phyloP scores from a whole-genome alignment of 2,329 filamentous ascomycete species.

The Pleomassaria siparia region DNA sequence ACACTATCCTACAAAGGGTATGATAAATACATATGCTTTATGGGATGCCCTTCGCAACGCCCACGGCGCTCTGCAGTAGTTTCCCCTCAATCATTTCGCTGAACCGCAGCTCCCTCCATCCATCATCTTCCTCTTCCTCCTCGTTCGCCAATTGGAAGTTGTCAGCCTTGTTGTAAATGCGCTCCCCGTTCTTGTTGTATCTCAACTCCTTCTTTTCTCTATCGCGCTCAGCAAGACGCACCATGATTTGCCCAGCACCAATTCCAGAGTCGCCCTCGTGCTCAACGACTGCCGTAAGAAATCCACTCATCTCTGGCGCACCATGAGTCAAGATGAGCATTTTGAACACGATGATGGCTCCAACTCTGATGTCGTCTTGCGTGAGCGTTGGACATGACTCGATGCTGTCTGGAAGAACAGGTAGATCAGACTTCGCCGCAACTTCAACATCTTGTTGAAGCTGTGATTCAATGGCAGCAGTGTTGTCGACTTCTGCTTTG shows the following conservation, averaged over 20 bases:
- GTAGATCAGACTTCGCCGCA: constrained; percentile 60
- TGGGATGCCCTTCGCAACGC: not conserved
- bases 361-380: constrained; percentile 53
- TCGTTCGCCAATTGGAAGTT: constrained; percentile 33
- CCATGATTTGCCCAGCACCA: constrained; percentile 57
- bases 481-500: constrained; percentile 22
- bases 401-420: constrained; percentile 61
- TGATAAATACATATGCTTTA: not conserved
- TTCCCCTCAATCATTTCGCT: constrained; percentile 32
- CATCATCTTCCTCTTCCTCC: constrained; percentile 27
- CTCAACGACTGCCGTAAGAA: constrained; percentile 62
- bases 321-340: constrained; percentile 60
- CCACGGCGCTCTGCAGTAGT: constrained; percentile 24
- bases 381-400: constrained; percentile 55
- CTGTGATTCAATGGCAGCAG: constrained; percentile 25
- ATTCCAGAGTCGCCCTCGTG: constrained; percentile 50
- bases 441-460: constrained; percentile 48
- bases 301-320: constrained; percentile 63
- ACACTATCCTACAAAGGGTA: not conserved
- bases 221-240: constrained; percentile 71
- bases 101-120: constrained; percentile 28
- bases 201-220: constrained; percentile 55
- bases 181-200: constrained; percentile 69
- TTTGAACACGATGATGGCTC: constrained; percentile 71
- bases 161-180: constrained; percentile 68